Base-by-base conservation (phyloP, 2,329 filamentous ascomycete genomes). In the Paecilomyces sp. region DNA sequence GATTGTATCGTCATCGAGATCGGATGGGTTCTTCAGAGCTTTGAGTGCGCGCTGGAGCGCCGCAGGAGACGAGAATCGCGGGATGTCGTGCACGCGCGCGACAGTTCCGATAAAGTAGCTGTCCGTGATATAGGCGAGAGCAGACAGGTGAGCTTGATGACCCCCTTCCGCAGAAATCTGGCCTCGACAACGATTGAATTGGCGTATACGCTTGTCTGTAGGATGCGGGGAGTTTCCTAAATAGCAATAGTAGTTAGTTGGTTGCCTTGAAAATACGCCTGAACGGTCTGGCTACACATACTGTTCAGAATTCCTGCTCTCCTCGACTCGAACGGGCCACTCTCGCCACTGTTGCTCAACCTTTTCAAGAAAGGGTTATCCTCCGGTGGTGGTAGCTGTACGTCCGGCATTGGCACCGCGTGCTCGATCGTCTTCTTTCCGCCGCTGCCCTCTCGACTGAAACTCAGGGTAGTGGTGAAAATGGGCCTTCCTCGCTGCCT, bases 391-490 rank as follows among this genome's bases (percentile, higher is more conserved):
- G 81, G 80, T 30, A 76, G 71, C 54, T 79, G 67, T 58, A 82
- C 77, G 30, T 78, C 68, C 4, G 89, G 87, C 70, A 89, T 80
- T 15, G 81, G 77, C 31, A 80, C 81, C 2, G 86, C 84, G 77
- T 97, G 92, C 59, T 85, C 75, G 3, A 94, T 81, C 51, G 71
- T 76, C 65, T 81, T 75, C 67, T 80, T 77, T 2, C 83, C 82
- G 5, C 74, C 74, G 60, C 75, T 71, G 74, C 77, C 72, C 70
- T 88, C 86, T 18, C 85, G 82, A 70, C 89, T 88, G 73, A 99
- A 97, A 63, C 89, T 94, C 76, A 96, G 86, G 5, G 93, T 99
- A 1, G 91, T 94, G 18, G 93, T 97, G 78, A 97, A 97, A 77
- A 99, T 97, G 70, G 89, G 90, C 61, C 86, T 85, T 9, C 92